A percentile compares a stretch with the other conserved stretches of the same genome.
These are phyloP conservation scores for Starmerella bombicola DNA, from an alignment of 805 yeast species.

Conservation along the genomic window DNA sequence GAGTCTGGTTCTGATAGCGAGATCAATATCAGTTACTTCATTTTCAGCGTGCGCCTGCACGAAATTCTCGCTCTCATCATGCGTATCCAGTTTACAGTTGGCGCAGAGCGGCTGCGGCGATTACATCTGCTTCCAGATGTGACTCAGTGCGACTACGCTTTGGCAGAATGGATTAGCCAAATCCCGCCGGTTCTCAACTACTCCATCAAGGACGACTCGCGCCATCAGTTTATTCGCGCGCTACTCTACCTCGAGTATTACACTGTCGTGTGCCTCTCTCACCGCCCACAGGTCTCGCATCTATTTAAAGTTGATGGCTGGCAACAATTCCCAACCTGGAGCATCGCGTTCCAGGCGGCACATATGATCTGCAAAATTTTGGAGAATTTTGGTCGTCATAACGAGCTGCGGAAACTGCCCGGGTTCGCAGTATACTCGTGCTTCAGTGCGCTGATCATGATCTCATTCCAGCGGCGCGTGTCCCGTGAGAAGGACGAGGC, in stretches of 20 bases:
- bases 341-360: slow-evolving; percentile 71
- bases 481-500: slow-evolving; percentile 27
- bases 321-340: slow-evolving; percentile 54
- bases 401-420: slow-evolving; percentile 42
- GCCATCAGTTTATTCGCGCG: slow-evolving; percentile 45
- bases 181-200: slow-evolving; percentile 53
- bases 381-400: slow-evolving; percentile 40
- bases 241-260: slow-evolving; percentile 58
- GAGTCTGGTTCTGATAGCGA: slow-evolving; percentile 38
- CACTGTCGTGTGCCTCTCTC: slow-evolving; percentile 56
- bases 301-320: slow-evolving; percentile 15
- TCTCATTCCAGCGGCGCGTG: slow-evolving; percentile 52
- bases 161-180: slow-evolving; percentile 64
- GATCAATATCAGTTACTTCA: slow-evolving; percentile 34
- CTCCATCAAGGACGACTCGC: slow-evolving; percentile 37
- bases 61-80: slow-evolving; percentile 60
- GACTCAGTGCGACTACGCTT: slow-evolving; percentile 55
- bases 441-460: slow-evolving; percentile 55
- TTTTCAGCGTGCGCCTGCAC: slow-evolving; percentile 51
- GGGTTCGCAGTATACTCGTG: slow-evolving; percentile 46
- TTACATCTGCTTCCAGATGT: slow-evolving; percentile 39
- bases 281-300: slow-evolving; percentile 45
- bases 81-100: slow-evolving; percentile 57
- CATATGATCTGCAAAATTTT: slow-evolving; percentile 57
- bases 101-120: slow-evolving; percentile 41